Evolutionary conservation across 176 grass and related monocot species (phyloP), one percentile per base, ranked within the genome.

Genomic region (Canna indica): DNA sequence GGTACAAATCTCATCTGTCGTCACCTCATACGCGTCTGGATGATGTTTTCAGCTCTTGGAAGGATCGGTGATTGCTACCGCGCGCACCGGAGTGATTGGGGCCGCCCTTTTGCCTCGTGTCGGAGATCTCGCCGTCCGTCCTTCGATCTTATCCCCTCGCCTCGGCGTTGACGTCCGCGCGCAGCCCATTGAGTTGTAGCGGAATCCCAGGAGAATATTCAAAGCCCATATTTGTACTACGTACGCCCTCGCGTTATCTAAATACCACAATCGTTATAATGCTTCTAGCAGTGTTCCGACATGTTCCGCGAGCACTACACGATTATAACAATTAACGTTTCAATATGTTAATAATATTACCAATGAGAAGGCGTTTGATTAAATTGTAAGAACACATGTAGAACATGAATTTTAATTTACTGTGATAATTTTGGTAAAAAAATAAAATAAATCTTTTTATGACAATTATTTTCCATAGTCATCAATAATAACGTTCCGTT

Each of bases 81-180:
- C 57, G n/a, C n/a, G n/a, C 57, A 28, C 57, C 57, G 57, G 13
- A 60, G 7, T 18, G 35, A 67, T 67, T 35, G 20, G 22, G 34
- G 15, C 17, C 64, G 64, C 36, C 64, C 15, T 5, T 22, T 39
- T 24, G 18, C 33, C 18, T 13, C 35, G 36, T 67, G 35, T 36
- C 64, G 64, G 33, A 7, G 64, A 67, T 67, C 64, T 17, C 14
- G 64, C 36, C 64, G 34, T 13, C 16, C 16, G 35, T 25, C 18
- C 2, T 39, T 67, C 64, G 64, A 41, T 67, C 64, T 67, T 67
- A 67, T 67, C 64, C 35, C 64, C 17, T 67, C 20, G 35, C 36
- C 64, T 39, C 64, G 36, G 10, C 64, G 64, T 39, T 67, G 64
- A 67, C 64, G 64, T 42, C 35, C 33, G 34, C 64, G 35, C 64